Evolutionary conservation across 305 asterid genomes (phyloP).

Genomic region (Fraxinus floribunda): DNA sequence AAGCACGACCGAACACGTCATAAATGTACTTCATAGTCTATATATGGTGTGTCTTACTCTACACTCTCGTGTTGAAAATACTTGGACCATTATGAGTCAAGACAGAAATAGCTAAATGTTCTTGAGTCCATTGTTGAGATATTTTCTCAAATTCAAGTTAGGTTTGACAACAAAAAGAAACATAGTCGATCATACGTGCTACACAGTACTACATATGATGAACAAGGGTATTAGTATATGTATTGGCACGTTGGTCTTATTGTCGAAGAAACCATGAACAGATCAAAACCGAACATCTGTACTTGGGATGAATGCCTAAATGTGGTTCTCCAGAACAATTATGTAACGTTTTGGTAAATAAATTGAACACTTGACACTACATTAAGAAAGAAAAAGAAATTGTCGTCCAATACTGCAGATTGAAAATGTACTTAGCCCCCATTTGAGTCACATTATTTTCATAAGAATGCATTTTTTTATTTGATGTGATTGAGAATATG

Average conservation of each 20-base stretch:
- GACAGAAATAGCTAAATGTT: no score
- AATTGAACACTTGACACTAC: neutral
- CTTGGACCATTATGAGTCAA: no score
- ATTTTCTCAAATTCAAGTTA: neutral
- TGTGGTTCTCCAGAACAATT: neutral
- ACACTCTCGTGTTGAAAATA: no score
- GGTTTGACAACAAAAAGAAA: neutral
- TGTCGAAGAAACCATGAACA: neutral
- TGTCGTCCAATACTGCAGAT: neutral
- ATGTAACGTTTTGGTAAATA: neutral
- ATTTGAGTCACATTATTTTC: no score
- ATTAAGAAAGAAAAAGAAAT: neutral
- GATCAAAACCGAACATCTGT: neutral
- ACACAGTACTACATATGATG: neutral
- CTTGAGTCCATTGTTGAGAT: neutral
- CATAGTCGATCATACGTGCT: neutral
- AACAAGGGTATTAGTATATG: neutral
- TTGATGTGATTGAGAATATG: no score
- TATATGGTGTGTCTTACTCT: no score
- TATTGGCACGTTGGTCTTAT: neutral
- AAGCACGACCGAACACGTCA: no score
- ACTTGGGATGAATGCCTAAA: neutral
- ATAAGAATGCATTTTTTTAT: no score
- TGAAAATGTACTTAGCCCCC: neutral
- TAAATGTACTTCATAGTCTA: no score